Percentiles rank a stretch among this genome's conserved stretches.
Evolutionary conservation across 441 rosid genomes (phyloP).

Genomic region (Populus tomentosa): DNA sequence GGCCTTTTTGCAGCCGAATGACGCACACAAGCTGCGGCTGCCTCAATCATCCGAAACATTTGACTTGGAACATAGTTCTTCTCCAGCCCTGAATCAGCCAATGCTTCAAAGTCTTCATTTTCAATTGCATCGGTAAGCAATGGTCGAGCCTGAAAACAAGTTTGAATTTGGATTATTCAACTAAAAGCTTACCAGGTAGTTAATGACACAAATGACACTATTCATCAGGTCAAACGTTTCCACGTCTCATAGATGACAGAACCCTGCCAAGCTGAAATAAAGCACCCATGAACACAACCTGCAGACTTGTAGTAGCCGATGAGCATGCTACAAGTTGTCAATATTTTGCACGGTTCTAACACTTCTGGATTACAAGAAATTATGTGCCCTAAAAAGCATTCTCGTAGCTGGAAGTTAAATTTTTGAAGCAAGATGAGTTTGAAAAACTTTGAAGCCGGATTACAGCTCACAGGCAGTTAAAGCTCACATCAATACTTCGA

Average conservation of each 20-base stretch:
- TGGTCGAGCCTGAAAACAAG: constrained; percentile 67
- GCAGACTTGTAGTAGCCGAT: not conserved
- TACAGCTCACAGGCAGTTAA: not conserved
- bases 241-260: not conserved
- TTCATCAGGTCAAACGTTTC: not conserved
- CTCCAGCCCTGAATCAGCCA: constrained; percentile 68
- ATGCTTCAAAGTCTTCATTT: constrained; percentile 51
- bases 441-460: not conserved
- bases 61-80: constrained; percentile 52
- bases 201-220: not conserved
- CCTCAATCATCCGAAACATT: constrained; percentile 88
- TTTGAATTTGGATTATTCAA: not conserved
- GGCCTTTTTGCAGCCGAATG: constrained; percentile 86
- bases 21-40: constrained; percentile 92
- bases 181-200: not conserved
- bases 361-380: not conserved
- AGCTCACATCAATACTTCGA: not conserved
- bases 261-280: not conserved
- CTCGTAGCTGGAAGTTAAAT: not conserved
- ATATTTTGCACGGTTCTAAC: not conserved
- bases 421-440: not conserved
- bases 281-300: not conserved
- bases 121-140: constrained; percentile 71
- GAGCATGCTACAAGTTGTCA: not conserved
- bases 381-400: not conserved